Evolutionary conservation across 2,329 filamentous ascomycete species (phyloP).

Genomic region (Fonsecaea monophora): DNA sequence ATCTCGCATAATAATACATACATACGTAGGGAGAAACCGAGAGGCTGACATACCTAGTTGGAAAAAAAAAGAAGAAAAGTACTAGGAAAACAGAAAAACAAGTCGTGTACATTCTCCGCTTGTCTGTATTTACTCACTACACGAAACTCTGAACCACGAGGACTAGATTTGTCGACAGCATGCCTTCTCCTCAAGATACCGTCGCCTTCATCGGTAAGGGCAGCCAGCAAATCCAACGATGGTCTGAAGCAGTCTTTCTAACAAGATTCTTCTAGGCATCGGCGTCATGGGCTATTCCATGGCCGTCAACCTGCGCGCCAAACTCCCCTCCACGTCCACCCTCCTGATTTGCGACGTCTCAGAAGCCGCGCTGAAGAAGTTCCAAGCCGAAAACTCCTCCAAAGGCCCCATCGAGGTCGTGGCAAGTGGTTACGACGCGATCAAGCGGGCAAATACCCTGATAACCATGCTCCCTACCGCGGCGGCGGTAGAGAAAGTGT

Average conservation of each 20-base stretch:
- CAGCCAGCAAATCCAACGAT: neutral
- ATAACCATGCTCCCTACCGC: slow-evolving; percentile 63
- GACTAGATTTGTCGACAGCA: neutral
- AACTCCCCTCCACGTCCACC: slow-evolving; percentile 43
- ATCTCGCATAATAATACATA: neutral
- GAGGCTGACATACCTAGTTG: slow-evolving; percentile 2
- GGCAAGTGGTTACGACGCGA: slow-evolving; percentile 49
- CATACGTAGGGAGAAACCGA: neutral
- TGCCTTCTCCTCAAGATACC: slow-evolving; percentile 26
- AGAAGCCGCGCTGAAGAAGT: slow-evolving; percentile 46
- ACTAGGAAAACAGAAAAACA: neutral
- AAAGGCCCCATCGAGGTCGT: slow-evolving; percentile 48
- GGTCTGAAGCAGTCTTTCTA: neutral
- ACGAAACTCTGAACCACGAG: neutral
- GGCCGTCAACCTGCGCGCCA: slow-evolving; percentile 51
- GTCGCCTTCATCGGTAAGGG: slow-evolving; percentile 38
- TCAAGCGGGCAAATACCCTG: slow-evolving; percentile 54
- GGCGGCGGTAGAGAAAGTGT: slow-evolving; percentile 59
- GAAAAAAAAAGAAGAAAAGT: neutral
- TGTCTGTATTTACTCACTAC: neutral
- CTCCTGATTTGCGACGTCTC: slow-evolving; percentile 52
- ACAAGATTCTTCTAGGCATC: slow-evolving; percentile 40
- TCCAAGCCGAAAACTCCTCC: slow-evolving; percentile 47
- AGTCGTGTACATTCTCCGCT: neutral
- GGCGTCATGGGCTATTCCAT: slow-evolving; percentile 54